A percentile compares a stretch with the other conserved stretches of the same genome.
Conservation (phyloP, 129 eudicot species). For the Smallanthus sonchifolius region DNA sequence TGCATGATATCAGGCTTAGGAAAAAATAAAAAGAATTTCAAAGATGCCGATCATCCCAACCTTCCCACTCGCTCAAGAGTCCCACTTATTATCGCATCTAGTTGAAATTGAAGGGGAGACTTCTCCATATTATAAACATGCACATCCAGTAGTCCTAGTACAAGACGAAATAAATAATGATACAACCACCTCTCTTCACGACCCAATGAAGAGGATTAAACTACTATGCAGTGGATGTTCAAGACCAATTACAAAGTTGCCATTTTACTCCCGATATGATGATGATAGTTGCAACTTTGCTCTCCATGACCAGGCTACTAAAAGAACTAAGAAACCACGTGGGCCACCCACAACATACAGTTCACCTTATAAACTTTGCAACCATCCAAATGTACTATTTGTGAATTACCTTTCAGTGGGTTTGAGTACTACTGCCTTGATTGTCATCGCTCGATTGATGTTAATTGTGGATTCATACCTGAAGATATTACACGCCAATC, state of each 20-base stretch:
- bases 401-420: neutral
- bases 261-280: neutral
- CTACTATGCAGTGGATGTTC: conserved; percentile 7
- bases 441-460: neutral
- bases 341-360: neutral
- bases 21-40: neutral
- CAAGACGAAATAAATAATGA: neutral
- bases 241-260: neutral
- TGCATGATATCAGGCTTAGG: neutral
- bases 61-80: conserved; percentile 5
- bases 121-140: neutral
- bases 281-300: neutral
- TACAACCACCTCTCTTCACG: neutral
- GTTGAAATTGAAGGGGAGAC: neutral
- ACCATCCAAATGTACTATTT: neutral
- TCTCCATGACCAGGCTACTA: neutral
- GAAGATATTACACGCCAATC: neutral
- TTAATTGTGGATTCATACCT: neutral
- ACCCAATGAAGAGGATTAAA: conserved; percentile 8
- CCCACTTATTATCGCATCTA: neutral
- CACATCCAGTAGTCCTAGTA: conserved; percentile 2
- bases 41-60: neutral
- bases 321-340: neutral
- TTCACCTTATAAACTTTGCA: neutral
- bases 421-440: neutral